Evolutionary conservation across 192 early-diverging fungal genomes (phyloP).

Genomic region (Podila minutissima): DNA sequence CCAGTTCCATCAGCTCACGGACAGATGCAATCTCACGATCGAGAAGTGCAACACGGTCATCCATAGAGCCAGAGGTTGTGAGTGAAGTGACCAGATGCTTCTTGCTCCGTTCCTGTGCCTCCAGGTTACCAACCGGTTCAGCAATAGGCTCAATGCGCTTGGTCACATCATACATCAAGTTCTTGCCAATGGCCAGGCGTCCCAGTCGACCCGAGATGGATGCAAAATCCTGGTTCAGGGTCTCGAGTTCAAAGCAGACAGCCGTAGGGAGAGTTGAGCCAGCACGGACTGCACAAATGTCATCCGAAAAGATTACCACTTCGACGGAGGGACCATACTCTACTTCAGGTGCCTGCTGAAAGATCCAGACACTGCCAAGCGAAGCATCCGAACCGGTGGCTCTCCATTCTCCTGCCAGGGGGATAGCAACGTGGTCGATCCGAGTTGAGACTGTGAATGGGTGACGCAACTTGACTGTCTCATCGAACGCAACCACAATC

Average conservation of each 20-base stretch:
- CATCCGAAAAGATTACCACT: conserved; percentile 26
- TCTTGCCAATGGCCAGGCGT: conserved; percentile 30
- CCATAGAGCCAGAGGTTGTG: conserved; percentile 13
- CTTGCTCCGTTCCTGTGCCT: neutral
- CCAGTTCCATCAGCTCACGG: conserved; percentile 76
- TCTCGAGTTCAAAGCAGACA: conserved; percentile 42
- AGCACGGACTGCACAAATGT: conserved; percentile 24
- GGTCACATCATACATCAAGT: conserved; percentile 40
- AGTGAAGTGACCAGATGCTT: conserved; percentile 35
- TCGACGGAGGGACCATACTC: conserved; percentile 41
- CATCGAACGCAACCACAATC: conserved; percentile 53
- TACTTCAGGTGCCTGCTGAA: conserved; percentile 23
- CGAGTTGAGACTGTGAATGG: conserved; percentile 28
- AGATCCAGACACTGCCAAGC: conserved; percentile 37
- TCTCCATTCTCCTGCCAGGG: conserved; percentile 42
- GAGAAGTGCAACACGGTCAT: conserved; percentile 56
- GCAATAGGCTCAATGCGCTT: conserved; percentile 35
- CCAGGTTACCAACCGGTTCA: conserved; percentile 14
- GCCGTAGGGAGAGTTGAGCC: conserved; percentile 22
- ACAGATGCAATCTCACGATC: conserved; percentile 67
- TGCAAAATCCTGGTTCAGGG: conserved; percentile 19
- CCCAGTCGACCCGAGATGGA: conserved; percentile 22
- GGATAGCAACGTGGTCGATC: conserved; percentile 20
- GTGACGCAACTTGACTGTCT: conserved; percentile 34
- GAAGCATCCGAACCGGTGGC: conserved; percentile 35